Percentiles rank a stretch among this genome's conserved stretches.
Conservation (phyloP, 2,329 filamentous ascomycete species). For the Penicillium sp. region DNA sequence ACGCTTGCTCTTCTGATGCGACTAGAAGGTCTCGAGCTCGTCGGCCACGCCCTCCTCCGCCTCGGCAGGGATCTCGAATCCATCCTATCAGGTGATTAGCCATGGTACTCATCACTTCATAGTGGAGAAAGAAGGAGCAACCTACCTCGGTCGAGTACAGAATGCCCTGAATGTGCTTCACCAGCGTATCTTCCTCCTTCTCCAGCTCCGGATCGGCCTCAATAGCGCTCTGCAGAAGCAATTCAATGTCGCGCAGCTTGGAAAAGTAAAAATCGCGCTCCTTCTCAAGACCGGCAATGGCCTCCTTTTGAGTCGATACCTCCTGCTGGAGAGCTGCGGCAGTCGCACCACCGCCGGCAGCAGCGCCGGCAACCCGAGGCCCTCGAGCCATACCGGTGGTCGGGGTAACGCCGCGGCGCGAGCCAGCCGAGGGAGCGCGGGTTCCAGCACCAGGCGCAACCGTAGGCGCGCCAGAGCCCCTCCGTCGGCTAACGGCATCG, state of each 20-base stretch:
- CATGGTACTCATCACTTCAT: too few relatives aligned
- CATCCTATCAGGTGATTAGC: constrained; percentile 22
- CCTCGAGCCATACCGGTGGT: constrained; percentile 47
- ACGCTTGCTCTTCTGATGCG: constrained; percentile 6
- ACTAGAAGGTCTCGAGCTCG: constrained; percentile 39
- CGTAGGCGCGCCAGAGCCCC: constrained; percentile 60
- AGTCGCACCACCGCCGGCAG: constrained; percentile 49
- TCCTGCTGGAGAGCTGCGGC: constrained; percentile 73
- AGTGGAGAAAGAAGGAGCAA: not conserved
- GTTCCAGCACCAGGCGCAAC: constrained; percentile 36
- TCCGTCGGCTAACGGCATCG: constrained; percentile 79
- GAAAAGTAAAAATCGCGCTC: constrained; percentile 99
- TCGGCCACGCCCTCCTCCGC: constrained; percentile 54
- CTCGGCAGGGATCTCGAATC: constrained; percentile 73
- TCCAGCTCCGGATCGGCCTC: constrained; percentile 90
- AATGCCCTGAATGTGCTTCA: constrained; percentile 95
- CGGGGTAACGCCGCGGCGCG: constrained; percentile 56
- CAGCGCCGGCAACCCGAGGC: constrained; percentile 43
- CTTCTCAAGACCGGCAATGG: constrained; percentile 86
- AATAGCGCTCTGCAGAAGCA: constrained; percentile 85
- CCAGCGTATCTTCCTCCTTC: constrained; percentile 82
- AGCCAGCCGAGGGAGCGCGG: constrained; percentile 43
- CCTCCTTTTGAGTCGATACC: constrained; percentile 86
- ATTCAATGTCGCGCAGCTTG: constrained; percentile 94
- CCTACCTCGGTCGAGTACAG: constrained; percentile 86